Evolutionary conservation across 2,329 filamentous ascomycete species (phyloP), one percentile per base, ranked within the genome.

Genomic region (Fusarium devonianum): DNA sequence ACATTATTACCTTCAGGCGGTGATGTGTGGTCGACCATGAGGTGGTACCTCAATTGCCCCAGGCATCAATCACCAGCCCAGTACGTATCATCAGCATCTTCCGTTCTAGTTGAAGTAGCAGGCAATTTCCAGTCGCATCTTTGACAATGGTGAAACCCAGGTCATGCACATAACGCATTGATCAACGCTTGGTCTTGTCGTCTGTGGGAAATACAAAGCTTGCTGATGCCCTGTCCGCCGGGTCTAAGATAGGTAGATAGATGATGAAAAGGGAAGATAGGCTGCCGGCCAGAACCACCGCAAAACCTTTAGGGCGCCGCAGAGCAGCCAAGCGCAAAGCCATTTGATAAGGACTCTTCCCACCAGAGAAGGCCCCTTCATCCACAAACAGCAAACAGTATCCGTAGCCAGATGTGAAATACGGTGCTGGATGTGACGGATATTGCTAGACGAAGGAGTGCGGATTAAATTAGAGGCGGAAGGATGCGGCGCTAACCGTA

Each of bases 81-180:
- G 33, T 26, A 46, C 35, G n/a, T n/a, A 29, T 53, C 49, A 53
- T 39, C 16, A 37, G 26, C 42, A 60, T 53, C 33, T 42, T 40
- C 52, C 32, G 45, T 40, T 48, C 30, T n/a, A n/a, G n/a, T n/a
- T n/a, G n/a, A n/a, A n/a, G n/a, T n/a, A n/a, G n/a, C n/a, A n/a
- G n/a, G 51, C 41, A 63, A 61, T 63, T 58, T 61, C 56, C 51
- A 59, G 26, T 45, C 21, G 46, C 46, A 52, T 61, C 42, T 49
- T 34, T 21, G 26, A 47, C 51, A 33, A 35, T 34, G 50, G 48
- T 37, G 53, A 41, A 56, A 45, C 45, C 59, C 35, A 58, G 49
- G 41, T 60, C 62, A 65, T 64, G 60, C 58, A 58, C 13, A 29
- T 35, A 43, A 52, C 52, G 62, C 62, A 61, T 64, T 56, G 62